Evolutionary conservation across 441 rosid species (phyloP).

Genomic region (Euphorbia corollata): DNA sequence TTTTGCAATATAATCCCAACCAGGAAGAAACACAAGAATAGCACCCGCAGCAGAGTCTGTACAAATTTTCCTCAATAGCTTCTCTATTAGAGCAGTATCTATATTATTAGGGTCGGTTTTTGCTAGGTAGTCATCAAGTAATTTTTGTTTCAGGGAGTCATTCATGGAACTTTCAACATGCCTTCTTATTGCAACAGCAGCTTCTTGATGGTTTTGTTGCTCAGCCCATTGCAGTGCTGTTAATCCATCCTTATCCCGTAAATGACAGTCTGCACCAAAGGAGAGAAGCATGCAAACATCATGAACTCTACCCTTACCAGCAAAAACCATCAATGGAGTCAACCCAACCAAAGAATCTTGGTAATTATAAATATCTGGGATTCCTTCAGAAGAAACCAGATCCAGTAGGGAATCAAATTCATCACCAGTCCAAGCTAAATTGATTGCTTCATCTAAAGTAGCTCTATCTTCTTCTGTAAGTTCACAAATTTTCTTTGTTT

Average conservation of each 20-base stretch:
- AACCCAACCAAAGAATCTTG: slow-evolving; percentile 62
- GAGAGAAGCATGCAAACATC: slow-evolving; percentile 89
- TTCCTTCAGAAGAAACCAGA: slow-evolving; percentile 59
- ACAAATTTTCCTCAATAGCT: slow-evolving; percentile 66
- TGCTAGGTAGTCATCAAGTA: slow-evolving; percentile 64
- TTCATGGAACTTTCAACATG: slow-evolving; percentile 30
- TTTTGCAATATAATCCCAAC: slow-evolving; percentile 89
- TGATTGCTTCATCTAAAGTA: slow-evolving; percentile 80
- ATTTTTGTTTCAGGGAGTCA: slow-evolving; percentile 36
- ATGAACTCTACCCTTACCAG: slow-evolving; percentile 79
- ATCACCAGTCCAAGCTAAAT: slow-evolving; percentile 72
- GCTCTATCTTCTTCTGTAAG: slow-evolving; percentile 60
- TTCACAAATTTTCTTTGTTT: slow-evolving; percentile 33
- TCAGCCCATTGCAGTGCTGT: slow-evolving; percentile 72
- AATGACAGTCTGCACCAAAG: slow-evolving; percentile 56
- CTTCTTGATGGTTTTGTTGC: slow-evolving; percentile 55
- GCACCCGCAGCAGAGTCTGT: slow-evolving; percentile 71
- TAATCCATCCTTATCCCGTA: slow-evolving; percentile 51
- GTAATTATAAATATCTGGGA: slow-evolving; percentile 50
- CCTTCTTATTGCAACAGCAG: slow-evolving; percentile 52
- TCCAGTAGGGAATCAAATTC: slow-evolving; percentile 77
- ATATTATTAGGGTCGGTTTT: slow-evolving; percentile 56
- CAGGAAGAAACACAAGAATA: slow-evolving; percentile 92
- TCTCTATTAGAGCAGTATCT: slow-evolving; percentile 70
- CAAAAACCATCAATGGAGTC: slow-evolving; percentile 84